phyloP scores from a whole-genome alignment of 768 basidiomycete species.

The Rhizopogon vinicolor region DNA sequence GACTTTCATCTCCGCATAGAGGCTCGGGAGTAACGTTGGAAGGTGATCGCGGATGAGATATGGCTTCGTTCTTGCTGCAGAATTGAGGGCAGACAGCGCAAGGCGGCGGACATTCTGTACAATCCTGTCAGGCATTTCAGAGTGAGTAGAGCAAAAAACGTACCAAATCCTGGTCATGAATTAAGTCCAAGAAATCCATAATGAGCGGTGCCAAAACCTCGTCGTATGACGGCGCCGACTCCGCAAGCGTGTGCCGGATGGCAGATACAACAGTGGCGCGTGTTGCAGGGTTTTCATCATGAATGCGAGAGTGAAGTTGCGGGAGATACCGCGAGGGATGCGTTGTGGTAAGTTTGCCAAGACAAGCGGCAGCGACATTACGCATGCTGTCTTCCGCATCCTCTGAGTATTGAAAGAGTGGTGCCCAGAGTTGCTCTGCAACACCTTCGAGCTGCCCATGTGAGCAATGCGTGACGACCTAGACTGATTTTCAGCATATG shows the following conservation, averaged over 20 bases:
- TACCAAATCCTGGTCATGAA: slow-evolving; percentile 87
- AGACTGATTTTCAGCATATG: not conserved
- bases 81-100: slow-evolving; percentile 87
- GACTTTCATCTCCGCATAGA: slow-evolving; percentile 83
- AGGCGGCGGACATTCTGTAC: slow-evolving; percentile 83
- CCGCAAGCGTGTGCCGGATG: slow-evolving; percentile 87
- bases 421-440: slow-evolving; percentile 87
- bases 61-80: slow-evolving; percentile 92
- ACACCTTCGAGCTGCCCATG: slow-evolving; percentile 79
- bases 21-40: slow-evolving; percentile 62
- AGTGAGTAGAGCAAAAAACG: slow-evolving; percentile 15
- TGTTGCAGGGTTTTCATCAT: slow-evolving; percentile 62
- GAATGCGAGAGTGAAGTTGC: slow-evolving; percentile 82
- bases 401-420: slow-evolving; percentile 88
- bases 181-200: slow-evolving; percentile 86
- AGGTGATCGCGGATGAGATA: slow-evolving; percentile 88
- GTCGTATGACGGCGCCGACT: slow-evolving; percentile 81
- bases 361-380: slow-evolving; percentile 93
- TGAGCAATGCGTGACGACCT: slow-evolving; percentile 92
- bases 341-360: slow-evolving; percentile 92
- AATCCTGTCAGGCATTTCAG: not conserved
- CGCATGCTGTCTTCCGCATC: slow-evolving; percentile 87
- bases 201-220: slow-evolving; percentile 85
- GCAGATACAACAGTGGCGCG: slow-evolving; percentile 90
- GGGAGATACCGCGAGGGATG: slow-evolving; percentile 89